Percentiles rank a stretch among this genome's conserved stretches.
These are phyloP conservation scores for Amaranthus palmeri DNA, from an alignment of 148 eudicot genomes.

Conservation along the genomic window DNA sequence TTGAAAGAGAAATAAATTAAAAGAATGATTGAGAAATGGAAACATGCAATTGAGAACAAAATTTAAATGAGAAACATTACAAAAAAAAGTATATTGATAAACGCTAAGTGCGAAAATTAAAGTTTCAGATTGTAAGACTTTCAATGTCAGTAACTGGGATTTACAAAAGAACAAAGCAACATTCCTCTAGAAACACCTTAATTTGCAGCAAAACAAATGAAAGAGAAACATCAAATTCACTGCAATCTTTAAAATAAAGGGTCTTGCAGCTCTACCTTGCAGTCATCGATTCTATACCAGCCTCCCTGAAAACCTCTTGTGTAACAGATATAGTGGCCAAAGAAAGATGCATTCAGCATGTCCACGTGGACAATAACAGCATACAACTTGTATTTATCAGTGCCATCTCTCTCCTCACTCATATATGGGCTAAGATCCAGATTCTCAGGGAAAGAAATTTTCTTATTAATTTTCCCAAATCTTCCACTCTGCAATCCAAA, in stretches of 20 bases:
- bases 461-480: conserved; percentile 93
- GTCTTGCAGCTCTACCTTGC: conserved; percentile 47
- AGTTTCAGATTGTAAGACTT: not conserved
- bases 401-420: conserved; percentile 63
- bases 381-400: conserved; percentile 65
- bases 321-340: conserved; percentile 90
- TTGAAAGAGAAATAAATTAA: not conserved
- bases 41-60: conserved; percentile 1
- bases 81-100: not conserved
- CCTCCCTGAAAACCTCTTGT: conserved; percentile 70
- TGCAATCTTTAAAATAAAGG: not conserved
- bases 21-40: not conserved
- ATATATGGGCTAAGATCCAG: conserved; percentile 78
- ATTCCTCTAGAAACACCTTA: not conserved
- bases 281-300: conserved; percentile 92
- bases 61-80: not conserved
- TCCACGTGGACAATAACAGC: conserved; percentile 93
- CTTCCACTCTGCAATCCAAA: conserved; percentile 69
- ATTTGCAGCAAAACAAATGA: not conserved
- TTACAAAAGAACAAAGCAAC: not conserved
- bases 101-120: not conserved
- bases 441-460: conserved; percentile 70
- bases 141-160: not conserved
- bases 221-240: not conserved
- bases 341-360: conserved; percentile 92